Evolutionary conservation across 495 filamentous ascomycete species (phyloP).

Genomic region (Umbilicaria muhlenbergii): DNA sequence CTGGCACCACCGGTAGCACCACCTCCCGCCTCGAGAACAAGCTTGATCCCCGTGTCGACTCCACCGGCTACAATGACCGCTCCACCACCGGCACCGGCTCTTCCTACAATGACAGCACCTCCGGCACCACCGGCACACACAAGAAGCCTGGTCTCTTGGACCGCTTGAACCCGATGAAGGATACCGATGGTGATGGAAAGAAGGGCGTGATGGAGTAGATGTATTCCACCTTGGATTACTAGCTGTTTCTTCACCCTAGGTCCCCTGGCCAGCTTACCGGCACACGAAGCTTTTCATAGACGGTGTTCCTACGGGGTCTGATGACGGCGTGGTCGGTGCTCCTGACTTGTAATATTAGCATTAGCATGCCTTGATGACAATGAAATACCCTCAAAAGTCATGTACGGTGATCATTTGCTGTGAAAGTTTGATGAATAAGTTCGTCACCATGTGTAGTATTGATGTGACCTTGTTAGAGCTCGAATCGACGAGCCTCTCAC

Average conservation of each 20-base stretch:
- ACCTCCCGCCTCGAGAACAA: constrained; percentile 14
- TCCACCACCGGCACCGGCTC: constrained; percentile 4
- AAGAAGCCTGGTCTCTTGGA: constrained; percentile 26
- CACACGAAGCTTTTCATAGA: no score
- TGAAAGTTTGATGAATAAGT: no score
- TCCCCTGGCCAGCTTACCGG: no score
- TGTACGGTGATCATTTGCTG: constrained; percentile 2
- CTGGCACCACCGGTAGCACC: constrained; percentile 1
- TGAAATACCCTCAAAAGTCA: neutral
- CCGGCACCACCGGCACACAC: constrained; percentile 3
- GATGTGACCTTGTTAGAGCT: no score
- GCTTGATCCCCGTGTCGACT: constrained; percentile 15
- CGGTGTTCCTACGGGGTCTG: neutral
- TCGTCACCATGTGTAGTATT: no score
- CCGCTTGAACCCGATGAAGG: constrained; percentile 30
- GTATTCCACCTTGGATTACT: neutral
- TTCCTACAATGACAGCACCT: neutral
- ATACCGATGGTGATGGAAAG: constrained; percentile 29
- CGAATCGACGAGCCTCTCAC: no score
- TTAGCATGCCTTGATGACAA: neutral
- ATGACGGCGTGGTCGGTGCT: neutral
- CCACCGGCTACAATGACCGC: constrained; percentile 1
- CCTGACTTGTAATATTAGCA: neutral
- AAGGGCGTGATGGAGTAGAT: constrained; percentile 25
- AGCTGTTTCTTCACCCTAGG: no score